Evolutionary conservation across 2,329 filamentous ascomycete species (phyloP).

Genomic region (Anisogramma anomala): DNA sequence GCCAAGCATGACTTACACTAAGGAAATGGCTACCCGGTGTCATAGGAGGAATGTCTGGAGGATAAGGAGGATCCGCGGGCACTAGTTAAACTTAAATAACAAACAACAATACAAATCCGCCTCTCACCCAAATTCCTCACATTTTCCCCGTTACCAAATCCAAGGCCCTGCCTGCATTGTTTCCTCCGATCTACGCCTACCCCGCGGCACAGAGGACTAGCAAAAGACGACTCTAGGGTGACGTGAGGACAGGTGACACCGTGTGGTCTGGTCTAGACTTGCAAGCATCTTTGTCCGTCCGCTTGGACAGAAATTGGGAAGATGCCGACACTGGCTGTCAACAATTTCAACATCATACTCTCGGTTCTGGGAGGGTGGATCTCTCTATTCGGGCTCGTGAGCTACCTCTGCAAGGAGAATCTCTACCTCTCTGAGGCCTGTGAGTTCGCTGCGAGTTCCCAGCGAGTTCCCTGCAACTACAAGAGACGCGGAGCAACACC

Average conservation of each 20-base stretch:
- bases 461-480: too few relatives aligned
- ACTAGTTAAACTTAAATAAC: too few relatives aligned
- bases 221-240: slow-evolving; percentile 29
- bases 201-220: slow-evolving; percentile 22
- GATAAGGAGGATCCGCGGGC: too few relatives aligned
- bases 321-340: slow-evolving; percentile 33
- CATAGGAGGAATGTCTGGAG: too few relatives aligned
- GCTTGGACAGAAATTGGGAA: slow-evolving; percentile 10
- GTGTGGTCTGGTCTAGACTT: too few relatives aligned
- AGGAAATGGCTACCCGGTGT: too few relatives aligned
- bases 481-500: neutral
- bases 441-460: slow-evolving; percentile 42
- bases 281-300: neutral
- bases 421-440: slow-evolving; percentile 85
- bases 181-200: slow-evolving; percentile 20
- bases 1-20: too few relatives aligned
- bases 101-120: too few relatives aligned
- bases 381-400: slow-evolving; percentile 80
- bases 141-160: too few relatives aligned
- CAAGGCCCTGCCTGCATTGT: too few relatives aligned
- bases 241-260: slow-evolving; percentile 18
- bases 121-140: too few relatives aligned
- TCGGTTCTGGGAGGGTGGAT: slow-evolving; percentile 77
- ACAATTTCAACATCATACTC: slow-evolving; percentile 76
- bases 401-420: slow-evolving; percentile 77